Conservation (phyloP, 2,329 filamentous ascomycete genomes). For the Paraphaeosphaeria sporulosa region DNA sequence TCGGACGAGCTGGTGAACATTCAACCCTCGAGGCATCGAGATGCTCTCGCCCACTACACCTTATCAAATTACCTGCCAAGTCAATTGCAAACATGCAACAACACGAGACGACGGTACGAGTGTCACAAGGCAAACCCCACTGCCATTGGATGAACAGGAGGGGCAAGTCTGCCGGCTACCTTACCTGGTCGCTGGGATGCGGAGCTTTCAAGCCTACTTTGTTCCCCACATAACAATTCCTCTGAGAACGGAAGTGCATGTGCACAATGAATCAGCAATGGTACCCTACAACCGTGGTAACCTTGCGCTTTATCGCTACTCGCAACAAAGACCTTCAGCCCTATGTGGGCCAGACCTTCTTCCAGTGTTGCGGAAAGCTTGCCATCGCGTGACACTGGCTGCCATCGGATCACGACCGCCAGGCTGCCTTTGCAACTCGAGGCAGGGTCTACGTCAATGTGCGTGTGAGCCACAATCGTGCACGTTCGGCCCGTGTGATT, state of each 20-base stretch:
- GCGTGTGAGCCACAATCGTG: slow-evolving; percentile 2
- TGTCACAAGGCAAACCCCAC: background rate
- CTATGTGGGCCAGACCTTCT: background rate
- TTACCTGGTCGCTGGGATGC: slow-evolving; percentile 11
- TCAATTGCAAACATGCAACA: slow-evolving; percentile 2
- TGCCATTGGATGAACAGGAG: background rate
- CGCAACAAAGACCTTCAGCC: slow-evolving; percentile 10
- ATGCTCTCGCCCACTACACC: background rate
- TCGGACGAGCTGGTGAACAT: background rate
- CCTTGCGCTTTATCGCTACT: slow-evolving; percentile 1
- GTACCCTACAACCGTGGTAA: slow-evolving; percentile 3
- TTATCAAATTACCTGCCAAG: background rate
- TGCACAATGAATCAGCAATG: slow-evolving; percentile 18
- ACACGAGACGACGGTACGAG: background rate
- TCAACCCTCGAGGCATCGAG: background rate
- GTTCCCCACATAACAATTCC: slow-evolving; percentile 21
- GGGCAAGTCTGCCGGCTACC: background rate
- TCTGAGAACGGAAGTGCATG: slow-evolving; percentile 30
- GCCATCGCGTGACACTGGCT: background rate
- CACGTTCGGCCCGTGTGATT: slow-evolving; percentile 2
- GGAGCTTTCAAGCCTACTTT: slow-evolving; percentile 24
- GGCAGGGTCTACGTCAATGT: slow-evolving; percentile 3
- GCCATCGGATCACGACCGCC: background rate
- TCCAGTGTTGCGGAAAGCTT: background rate
- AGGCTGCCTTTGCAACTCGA: background rate